These are phyloP conservation scores for Ascochyta rabiei DNA, from an alignment of 2,329 filamentous ascomycete species.

Conservation along the genomic window DNA sequence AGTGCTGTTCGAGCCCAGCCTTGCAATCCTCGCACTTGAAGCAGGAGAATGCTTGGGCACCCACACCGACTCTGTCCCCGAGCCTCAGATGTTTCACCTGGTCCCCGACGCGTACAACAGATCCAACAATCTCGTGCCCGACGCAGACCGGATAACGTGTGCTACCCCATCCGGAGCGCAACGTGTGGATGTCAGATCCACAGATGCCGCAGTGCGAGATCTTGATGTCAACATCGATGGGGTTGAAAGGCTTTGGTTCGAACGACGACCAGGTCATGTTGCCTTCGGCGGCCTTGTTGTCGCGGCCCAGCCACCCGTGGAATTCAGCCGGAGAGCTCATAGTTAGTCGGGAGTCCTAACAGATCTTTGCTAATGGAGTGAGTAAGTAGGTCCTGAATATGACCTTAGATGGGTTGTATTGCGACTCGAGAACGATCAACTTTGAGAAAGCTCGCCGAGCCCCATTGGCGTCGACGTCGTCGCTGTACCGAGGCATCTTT, in stretches of 20 bases:
- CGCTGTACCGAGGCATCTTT: slow-evolving; percentile 12
- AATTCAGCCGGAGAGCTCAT: slow-evolving; percentile 54
- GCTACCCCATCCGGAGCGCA: slow-evolving; percentile 52
- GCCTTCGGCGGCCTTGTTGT: slow-evolving; percentile 56
- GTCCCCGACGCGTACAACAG: slow-evolving; percentile 45
- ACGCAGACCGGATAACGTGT: slow-evolving; percentile 53
- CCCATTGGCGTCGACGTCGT: slow-evolving; percentile 3
- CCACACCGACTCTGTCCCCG: slow-evolving; percentile 65
- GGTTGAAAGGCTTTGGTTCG: slow-evolving; percentile 49
- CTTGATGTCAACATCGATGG: slow-evolving; percentile 45
- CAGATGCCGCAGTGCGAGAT: slow-evolving; percentile 45
- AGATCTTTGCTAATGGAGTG: neutral
- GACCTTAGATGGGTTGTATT: neutral
- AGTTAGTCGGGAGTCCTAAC: neutral
- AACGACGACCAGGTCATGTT: slow-evolving; percentile 62
- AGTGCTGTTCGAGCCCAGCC: slow-evolving; percentile 53
- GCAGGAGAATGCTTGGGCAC: slow-evolving; percentile 57
- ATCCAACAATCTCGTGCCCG: slow-evolving; percentile 52
- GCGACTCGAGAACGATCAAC: neutral
- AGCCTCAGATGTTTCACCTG: slow-evolving; percentile 57
- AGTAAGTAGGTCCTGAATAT: neutral
- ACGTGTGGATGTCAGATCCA: slow-evolving; percentile 47
- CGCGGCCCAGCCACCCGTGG: slow-evolving; percentile 63
- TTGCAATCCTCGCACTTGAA: slow-evolving; percentile 62
- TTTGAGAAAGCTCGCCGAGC: slow-evolving; percentile 3